Base-by-base conservation (phyloP, 2,329 filamentous ascomycete species). In the Fusarium marasasianum region DNA sequence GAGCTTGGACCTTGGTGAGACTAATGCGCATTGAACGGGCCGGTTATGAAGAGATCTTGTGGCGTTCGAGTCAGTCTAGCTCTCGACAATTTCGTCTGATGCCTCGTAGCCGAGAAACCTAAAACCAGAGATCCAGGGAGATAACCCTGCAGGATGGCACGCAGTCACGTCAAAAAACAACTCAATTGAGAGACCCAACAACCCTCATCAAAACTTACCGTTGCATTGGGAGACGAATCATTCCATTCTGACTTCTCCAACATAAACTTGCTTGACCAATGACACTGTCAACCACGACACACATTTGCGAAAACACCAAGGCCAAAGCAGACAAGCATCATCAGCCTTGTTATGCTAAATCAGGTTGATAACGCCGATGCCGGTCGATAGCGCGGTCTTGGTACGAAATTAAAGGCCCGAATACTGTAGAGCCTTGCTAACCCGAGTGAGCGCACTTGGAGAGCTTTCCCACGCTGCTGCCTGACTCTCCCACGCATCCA, bases 341-440 rank as follows among this genome's bases (percentile, higher is more conserved):
- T 35, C 62, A 67, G 67, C 66, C 66, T 58, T 65, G 58, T 7
- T 26, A 22, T 17, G 35, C 37, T 50, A 43, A 50, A 58, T 43
- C 41, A 70, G 60, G 60, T 37, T 54, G 24, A 59, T 60, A 60
- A 26, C 41, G 47, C 66, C 66, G 68, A 71, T 70, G 68, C 66
- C 66, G 66, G 66, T 54, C 66, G 26, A 47, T 71, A 71, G 68
- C 43, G 53, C 53, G 31, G 58, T 48, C 59, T 54, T 54, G 60
- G 37, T 47, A 26, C 40, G 20, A 14, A 38, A 60, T 11, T 12
- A 71, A 71, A 71, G 69, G 69, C 56, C 69, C 69, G 69, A 72
- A 72, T 72, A 61, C 31, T 45, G 9, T 8, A 37, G 22, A 63
- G 56, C 38, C 66, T 40, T 22, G 54, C 31, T 41, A 53, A 38